Evolutionary conservation across 371 early-diverging fungal genomes (phyloP), one percentile per base, ranked within the genome.

Genomic region (Apophysomyces ossiformis): DNA sequence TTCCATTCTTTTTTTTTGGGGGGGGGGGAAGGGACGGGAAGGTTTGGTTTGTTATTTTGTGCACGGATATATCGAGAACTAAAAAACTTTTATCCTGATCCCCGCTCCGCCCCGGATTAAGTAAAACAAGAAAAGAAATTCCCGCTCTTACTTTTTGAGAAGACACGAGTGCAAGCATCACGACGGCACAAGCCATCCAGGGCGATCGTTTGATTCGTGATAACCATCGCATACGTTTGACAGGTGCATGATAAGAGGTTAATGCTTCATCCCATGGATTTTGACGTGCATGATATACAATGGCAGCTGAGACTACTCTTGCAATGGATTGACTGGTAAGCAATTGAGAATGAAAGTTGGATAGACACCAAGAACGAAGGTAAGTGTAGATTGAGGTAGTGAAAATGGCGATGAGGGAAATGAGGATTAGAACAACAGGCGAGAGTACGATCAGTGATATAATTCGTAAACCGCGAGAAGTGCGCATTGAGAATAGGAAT

Each of bases 361-460:
- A 46, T 9, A 62, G 21, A 45, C 62, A 62, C 67, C 64, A 64
- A 57, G 41, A 37, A 32, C 41, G 56, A 38, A 66, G 35, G 60
- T 66, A 61, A 13, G 67, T 61, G 36, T 47, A 57, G 54, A 66
- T 43, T 41, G 67, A 54, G 18, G 54, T 35, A n/a, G 57, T 21
- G 47, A 66, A 32, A 54, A 66, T 66, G 41, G 44, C 37, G 36
- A 66, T 26, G 46, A 66, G 67, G 4, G 67, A 66, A 56, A 66
- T 8, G 61, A 66, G 67, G 44, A 66, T 66, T 32, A 66, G 43
- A 57, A 57, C 56, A 37, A 66, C 67, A 39, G 67, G 67, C 16
- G 67, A 66, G n/a, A 61, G 41, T 43, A 66, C 67, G 37, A 66
- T 56, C 60, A 66, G 43, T 9, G 67, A 66, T 12, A 61, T 61